Percentiles rank a stretch among this genome's conserved stretches.
These are phyloP conservation scores for Kodamaea ohmeri DNA, from an alignment of 1,139 yeast genomes.

Conservation along the genomic window DNA sequence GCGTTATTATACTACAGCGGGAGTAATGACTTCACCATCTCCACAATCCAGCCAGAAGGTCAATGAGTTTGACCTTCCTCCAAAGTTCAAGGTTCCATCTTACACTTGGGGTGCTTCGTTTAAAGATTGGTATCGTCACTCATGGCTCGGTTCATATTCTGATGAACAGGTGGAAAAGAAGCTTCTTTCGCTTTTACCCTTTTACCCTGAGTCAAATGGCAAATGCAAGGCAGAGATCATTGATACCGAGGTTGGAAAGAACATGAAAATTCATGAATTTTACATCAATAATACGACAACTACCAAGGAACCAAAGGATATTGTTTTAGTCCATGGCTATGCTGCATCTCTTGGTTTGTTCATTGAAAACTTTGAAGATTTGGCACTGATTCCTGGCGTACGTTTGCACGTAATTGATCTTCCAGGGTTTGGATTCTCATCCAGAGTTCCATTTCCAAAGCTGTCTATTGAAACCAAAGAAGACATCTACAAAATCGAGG, in stretches of 20 bases:
- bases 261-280: conserved; percentile 56
- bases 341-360: conserved; percentile 48
- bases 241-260: conserved; percentile 35
- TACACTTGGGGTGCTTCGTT: conserved; percentile 34
- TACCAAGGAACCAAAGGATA: conserved; percentile 23
- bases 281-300: conserved; percentile 34
- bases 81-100: conserved; percentile 3
- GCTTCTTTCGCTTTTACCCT: conserved; percentile 50
- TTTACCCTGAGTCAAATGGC: conserved; percentile 55
- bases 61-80: conserved; percentile 4
- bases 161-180: conserved; percentile 33
- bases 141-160: conserved; percentile 20
- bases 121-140: conserved; percentile 39
- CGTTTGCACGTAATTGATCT: conserved; percentile 46
- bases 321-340: conserved; percentile 47
- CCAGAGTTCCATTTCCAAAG: conserved; percentile 42
- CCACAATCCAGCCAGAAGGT: neutral
- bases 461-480: conserved; percentile 30
- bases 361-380: conserved; percentile 38
- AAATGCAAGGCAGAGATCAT: conserved; percentile 46
- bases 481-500: conserved; percentile 50
- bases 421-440: conserved; percentile 45
- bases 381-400: conserved; percentile 42
- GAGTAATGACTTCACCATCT: neutral
- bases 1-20: neutral